Evolutionary conservation across 805 yeast species (phyloP), one percentile per base, ranked within the genome.

Genomic region (Candida pseudoglaebosa): DNA sequence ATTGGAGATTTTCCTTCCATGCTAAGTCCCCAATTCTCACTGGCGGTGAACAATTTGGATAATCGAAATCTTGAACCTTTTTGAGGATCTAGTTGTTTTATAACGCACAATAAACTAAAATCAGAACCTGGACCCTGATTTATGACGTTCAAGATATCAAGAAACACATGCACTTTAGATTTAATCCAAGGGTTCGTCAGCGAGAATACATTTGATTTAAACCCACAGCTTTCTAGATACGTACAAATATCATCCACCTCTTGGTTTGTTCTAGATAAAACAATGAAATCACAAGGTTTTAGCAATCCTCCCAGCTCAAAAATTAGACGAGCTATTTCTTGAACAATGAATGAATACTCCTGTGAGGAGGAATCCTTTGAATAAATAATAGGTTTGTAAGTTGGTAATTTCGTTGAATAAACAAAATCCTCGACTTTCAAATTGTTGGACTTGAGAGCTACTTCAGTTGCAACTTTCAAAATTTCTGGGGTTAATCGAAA

Each of bases 401-500:
- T 50, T 1, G 54, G 38, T 1, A 42, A 43, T 34, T 48, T 51
- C 10, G 45, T 36, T 22, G 61, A 49, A 14, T 31, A 36, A 2
- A 53, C 37, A 1, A 20, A 10, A 19, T 32, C 12, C 10, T 28
- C 22, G 40, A 34, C 19, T 37, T 34, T 9, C 31, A 38, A 32
- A 5, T 36, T 42, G 29, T 37, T 41, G 3, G 44, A 30, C 12
- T 42, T 32, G 14, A 54, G 36, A 8, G 48, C 48, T 3, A 51
- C 45, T 7, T 46, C 54, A 4, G 65, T 55, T 0, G 84, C 70
- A 1, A 72, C 62, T 2, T 62, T 46, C 14, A 78, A 53, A 3
- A 82, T 70, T 38, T 78, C 79, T 0, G 83, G 81, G 0, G 84
- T 70, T 17, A 78, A 72, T 46, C 91, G 61, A 49, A 83, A 84